Evolutionary conservation across 1,139 yeast species (phyloP).

Genomic region (Meyerozyma athensensis): DNA sequence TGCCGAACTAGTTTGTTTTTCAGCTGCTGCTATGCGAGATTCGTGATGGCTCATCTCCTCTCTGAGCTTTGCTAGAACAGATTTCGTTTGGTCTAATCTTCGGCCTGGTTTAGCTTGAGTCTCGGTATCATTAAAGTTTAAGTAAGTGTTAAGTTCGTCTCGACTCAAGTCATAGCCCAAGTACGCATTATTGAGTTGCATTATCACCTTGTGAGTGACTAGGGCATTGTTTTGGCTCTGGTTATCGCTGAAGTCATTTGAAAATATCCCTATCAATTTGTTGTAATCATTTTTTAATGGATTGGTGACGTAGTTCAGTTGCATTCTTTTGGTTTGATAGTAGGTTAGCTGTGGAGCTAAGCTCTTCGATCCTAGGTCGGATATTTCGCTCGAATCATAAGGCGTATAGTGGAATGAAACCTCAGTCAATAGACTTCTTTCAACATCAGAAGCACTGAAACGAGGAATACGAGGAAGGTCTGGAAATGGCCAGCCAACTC

Average conservation of each 20-base stretch:
- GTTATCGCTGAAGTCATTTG: slow-evolving; percentile 19
- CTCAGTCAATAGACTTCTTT: slow-evolving; percentile 71
- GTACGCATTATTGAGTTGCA: slow-evolving; percentile 32
- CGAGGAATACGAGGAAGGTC: slow-evolving; percentile 60
- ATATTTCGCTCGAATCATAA: slow-evolving; percentile 39
- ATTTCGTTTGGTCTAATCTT: slow-evolving; percentile 27
- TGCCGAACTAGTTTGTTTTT: slow-evolving; percentile 33
- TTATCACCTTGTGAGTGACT: slow-evolving; percentile 34
- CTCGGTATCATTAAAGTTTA: slow-evolving; percentile 20
- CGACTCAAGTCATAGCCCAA: slow-evolving; percentile 22
- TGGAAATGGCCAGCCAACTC: slow-evolving; percentile 70
- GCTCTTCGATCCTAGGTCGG: background rate
- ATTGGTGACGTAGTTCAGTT: slow-evolving; percentile 64
- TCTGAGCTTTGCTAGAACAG: slow-evolving; percentile 22
- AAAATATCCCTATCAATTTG: slow-evolving; percentile 54
- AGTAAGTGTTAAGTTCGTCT: slow-evolving; percentile 24
- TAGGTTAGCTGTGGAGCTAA: slow-evolving; percentile 31
- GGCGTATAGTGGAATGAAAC: slow-evolving; percentile 62
- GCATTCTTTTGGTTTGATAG: slow-evolving; percentile 62
- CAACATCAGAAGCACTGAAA: slow-evolving; percentile 70
- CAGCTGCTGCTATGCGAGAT: slow-evolving; percentile 37
- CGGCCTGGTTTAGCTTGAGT: slow-evolving; percentile 26
- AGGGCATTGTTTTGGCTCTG: slow-evolving; percentile 18
- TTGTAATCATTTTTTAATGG: slow-evolving; percentile 58
- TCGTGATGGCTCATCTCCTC: slow-evolving; percentile 37